phyloP scores from a whole-genome alignment of 345 rosid species.

The Eucalyptus globulus region DNA sequence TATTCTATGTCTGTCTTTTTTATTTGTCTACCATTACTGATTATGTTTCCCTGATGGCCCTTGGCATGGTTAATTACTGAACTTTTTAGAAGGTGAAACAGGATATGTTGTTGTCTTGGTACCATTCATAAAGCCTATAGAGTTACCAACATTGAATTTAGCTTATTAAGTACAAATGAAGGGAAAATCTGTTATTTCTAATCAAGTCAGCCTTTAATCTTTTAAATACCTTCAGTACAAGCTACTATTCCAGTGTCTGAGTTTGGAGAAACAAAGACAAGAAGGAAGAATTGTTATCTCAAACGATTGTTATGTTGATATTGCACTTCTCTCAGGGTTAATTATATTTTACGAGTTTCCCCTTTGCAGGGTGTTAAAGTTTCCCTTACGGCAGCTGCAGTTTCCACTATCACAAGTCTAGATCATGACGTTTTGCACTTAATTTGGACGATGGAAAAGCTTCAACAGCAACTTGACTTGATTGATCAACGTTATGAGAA shows the following conservation, averaged over 20 bases:
- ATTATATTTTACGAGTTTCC: not conserved
- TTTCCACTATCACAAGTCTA: conserved; percentile 40
- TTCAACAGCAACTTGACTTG: conserved; percentile 63
- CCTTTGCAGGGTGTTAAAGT: conserved; percentile 69
- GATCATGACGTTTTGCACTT: conserved; percentile 70
- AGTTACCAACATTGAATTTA: not conserved
- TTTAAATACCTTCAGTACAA: not conserved
- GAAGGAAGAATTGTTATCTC: not conserved
- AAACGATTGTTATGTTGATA: not conserved
- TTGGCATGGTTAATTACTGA: not conserved
- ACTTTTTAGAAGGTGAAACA: not conserved
- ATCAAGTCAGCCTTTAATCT: not conserved
- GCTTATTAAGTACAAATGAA: not conserved
- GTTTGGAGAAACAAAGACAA: not conserved
- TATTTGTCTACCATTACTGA: not conserved
- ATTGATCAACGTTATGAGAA: conserved; percentile 55
- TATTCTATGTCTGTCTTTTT: not conserved
- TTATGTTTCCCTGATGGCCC: not conserved
- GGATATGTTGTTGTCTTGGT: not conserved
- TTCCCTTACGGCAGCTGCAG: conserved; percentile 42
- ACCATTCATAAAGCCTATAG: not conserved
- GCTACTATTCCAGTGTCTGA: not conserved
- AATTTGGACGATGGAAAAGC: conserved; percentile 73
- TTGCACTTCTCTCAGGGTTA: not conserved
- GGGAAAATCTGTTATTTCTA: not conserved